Conservation (phyloP, 2,329 filamentous ascomycete genomes). For the Penicillium rolfsii region DNA sequence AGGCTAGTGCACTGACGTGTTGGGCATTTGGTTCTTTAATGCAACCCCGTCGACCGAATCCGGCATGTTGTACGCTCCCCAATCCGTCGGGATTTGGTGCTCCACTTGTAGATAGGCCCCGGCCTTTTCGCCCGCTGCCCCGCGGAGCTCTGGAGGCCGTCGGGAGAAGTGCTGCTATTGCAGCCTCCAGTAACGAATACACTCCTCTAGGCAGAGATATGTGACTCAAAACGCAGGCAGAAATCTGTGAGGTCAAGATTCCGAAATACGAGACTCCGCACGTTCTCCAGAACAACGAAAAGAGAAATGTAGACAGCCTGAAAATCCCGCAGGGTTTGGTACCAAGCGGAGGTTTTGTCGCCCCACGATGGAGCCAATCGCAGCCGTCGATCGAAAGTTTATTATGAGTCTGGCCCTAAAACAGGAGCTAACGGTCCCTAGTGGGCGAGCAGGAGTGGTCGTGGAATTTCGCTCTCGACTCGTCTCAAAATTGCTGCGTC, state of each 20-base stretch:
- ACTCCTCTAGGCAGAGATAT: not conserved
- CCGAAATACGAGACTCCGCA: not conserved
- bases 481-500: not conserved
- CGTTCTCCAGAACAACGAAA: not conserved
- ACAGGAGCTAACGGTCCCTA: not conserved
- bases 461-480: not conserved
- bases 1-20: not conserved
- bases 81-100: slow-evolving; percentile 1
- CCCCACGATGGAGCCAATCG: slow-evolving; percentile 13
- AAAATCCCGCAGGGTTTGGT: slow-evolving; percentile 18
- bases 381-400: slow-evolving; percentile 19
- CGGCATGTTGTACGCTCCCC: slow-evolving; percentile 8
- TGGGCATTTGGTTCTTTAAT: not conserved
- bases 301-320: slow-evolving; percentile 11
- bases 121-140: not conserved
- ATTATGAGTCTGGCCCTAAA: slow-evolving; percentile 12
- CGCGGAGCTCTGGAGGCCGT: not conserved
- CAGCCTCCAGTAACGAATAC: not conserved
- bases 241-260: not conserved
- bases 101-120: not conserved
- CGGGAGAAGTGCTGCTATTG: not conserved
- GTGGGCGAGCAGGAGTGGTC: not conserved
- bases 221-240: not conserved
- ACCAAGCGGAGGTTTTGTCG: slow-evolving; percentile 12
- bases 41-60: not conserved